Conservation (phyloP, 208 protist genomes). For the Crithidia sp. region DNA sequence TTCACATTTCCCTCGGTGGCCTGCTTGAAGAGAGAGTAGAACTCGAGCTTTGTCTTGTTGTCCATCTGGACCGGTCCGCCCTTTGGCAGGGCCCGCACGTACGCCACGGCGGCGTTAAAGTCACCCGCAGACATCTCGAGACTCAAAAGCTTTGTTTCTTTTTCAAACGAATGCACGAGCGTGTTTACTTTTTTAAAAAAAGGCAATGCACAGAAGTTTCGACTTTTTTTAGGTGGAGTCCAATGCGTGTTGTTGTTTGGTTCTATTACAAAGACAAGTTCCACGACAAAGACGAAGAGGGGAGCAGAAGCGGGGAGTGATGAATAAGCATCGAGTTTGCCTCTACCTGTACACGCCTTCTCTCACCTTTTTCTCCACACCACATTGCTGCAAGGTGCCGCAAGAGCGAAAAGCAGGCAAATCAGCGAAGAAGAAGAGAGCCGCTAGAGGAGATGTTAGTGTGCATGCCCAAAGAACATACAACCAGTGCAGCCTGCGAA, state of each 20-base stretch:
- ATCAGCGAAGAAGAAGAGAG: too few species aligned
- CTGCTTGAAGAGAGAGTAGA: conserved; percentile 98
- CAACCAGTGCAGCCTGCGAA: too few species aligned
- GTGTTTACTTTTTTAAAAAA: not conserved
- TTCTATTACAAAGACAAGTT: not conserved
- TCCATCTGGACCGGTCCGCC: conserved; percentile 83
- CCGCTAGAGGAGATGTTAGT: too few species aligned
- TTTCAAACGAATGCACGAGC: not conserved
- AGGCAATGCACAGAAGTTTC: not conserved
- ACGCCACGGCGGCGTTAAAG: conserved; percentile 84
- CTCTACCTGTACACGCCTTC: not conserved
- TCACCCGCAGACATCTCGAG: conserved; percentile 69
- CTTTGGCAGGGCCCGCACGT: conserved; percentile 84
- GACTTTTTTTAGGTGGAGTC: not conserved
- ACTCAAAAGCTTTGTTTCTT: too few species aligned
- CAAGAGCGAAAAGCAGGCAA: too few species aligned
- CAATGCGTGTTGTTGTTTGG: not conserved
- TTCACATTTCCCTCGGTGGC: conserved; percentile 95
- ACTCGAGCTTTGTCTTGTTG: conserved; percentile 91
- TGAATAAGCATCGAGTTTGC: not conserved
- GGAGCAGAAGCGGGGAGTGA: not conserved
- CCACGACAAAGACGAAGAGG: not conserved
- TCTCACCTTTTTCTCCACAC: not conserved
- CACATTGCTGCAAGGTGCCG: too few species aligned
- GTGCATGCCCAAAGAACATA: too few species aligned